Conservation (phyloP, 2,329 filamentous ascomycete genomes). For the Trichoderma asperellum region DNA sequence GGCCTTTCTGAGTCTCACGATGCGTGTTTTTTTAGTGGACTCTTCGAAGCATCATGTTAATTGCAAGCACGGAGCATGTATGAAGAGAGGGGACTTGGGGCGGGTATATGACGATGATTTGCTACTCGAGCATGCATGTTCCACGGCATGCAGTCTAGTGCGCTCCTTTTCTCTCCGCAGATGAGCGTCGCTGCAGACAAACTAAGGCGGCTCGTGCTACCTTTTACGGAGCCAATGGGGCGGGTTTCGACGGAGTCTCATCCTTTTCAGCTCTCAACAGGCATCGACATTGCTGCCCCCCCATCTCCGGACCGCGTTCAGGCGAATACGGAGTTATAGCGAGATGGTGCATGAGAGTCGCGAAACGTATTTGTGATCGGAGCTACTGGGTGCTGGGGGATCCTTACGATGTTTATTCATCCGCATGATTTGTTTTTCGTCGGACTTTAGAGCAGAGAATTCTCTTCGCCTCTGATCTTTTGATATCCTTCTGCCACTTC, state of each 20-base stretch:
- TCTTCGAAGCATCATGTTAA: slow-evolving; percentile 18
- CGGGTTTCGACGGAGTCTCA: slow-evolving; percentile 17
- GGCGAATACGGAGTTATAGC: slow-evolving; percentile 1
- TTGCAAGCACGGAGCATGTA: slow-evolving; percentile 17
- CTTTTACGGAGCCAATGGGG: slow-evolving; percentile 6
- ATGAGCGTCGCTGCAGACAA: slow-evolving; percentile 3
- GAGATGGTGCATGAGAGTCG: background rate
- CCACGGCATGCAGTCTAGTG: slow-evolving; percentile 9
- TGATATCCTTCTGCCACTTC: background rate
- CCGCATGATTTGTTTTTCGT: background rate
- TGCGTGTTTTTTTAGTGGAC: slow-evolving; percentile 16
- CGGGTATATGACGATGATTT: background rate
- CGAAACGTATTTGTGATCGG: background rate
- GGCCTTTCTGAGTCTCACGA: slow-evolving; percentile 13
- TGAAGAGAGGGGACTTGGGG: background rate
- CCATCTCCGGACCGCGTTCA: background rate
- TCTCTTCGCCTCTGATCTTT: background rate
- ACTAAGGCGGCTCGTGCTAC: slow-evolving; percentile 8
- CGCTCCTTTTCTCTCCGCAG: slow-evolving; percentile 17
- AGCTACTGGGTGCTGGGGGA: background rate
- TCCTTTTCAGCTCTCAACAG: slow-evolving; percentile 17
- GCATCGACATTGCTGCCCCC: background rate
- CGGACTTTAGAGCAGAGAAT: background rate
- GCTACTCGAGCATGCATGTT: background rate
- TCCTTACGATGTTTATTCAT: background rate